A percentile compares a stretch with the other conserved stretches of the same genome.
Evolutionary conservation across 345 rosid genomes (phyloP).

Genomic region (Aquilaria malaccensis): DNA sequence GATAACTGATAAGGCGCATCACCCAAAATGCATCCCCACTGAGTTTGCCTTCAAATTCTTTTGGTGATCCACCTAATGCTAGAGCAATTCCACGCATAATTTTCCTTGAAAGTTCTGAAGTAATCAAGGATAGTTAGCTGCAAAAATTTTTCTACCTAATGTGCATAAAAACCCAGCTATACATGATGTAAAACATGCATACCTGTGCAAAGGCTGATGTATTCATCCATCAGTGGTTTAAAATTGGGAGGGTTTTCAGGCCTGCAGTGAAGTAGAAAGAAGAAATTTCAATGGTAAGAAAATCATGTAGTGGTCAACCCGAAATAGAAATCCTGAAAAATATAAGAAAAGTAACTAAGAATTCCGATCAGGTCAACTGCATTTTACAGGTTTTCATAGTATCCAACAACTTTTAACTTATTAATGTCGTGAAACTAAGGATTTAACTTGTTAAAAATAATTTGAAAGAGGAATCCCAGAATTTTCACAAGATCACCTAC

Average conservation of each 20-base stretch:
- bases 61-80: conserved; percentile 57
- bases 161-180: background rate
- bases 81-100: conserved; percentile 72
- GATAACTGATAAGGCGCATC: conserved; percentile 72
- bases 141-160: conserved; percentile 1
- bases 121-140: conserved; percentile 7
- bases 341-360: no score
- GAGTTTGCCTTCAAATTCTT: conserved; percentile 66
- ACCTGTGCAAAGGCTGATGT: conserved; percentile 64
- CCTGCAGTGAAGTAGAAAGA: conserved; percentile 31
- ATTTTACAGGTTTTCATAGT: background rate
- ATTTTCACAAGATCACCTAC: no score
- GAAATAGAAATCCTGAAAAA: no score
- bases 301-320: no score
- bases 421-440: no score
- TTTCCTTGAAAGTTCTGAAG: conserved; percentile 63
- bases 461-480: no score
- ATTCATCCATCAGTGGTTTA: conserved; percentile 60
- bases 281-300: background rate
- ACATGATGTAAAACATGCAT: conserved; percentile 8
- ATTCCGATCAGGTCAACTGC: no score
- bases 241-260: conserved; percentile 54
- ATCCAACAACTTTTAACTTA: no score
- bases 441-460: no score
- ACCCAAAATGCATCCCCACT: conserved; percentile 93